phyloP scores from a whole-genome alignment of 179 eudicot species.

The Actinidia chinensis region DNA sequence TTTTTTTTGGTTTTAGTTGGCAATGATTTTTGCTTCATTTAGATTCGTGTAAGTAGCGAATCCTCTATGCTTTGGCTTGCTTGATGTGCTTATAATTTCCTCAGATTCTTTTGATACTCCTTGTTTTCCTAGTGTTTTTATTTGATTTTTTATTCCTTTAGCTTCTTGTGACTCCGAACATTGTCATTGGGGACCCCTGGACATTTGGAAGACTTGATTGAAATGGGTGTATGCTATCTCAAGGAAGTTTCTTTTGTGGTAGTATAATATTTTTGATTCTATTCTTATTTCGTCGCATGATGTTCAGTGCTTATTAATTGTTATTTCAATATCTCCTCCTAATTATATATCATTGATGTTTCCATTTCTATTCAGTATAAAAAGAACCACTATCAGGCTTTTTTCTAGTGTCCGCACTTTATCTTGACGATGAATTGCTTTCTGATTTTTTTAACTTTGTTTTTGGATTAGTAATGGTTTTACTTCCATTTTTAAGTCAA shows the following conservation, averaged over 20 bases:
- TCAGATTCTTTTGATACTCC: not conserved
- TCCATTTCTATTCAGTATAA: too few relatives aligned
- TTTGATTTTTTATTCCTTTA: slow-evolving; percentile 4
- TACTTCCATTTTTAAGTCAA: too few relatives aligned
- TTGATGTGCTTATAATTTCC: slow-evolving; percentile 9
- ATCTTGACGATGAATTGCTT: too few relatives aligned
- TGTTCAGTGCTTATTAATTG: not conserved
- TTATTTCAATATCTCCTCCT: too few relatives aligned
- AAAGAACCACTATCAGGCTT: too few relatives aligned
- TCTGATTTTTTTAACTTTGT: too few relatives aligned
- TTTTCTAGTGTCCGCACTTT: too few relatives aligned
- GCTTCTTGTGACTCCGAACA: slow-evolving; percentile 57
- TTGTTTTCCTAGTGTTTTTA: not conserved
- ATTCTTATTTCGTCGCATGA: not conserved
- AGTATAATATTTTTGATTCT: slow-evolving; percentile 18
- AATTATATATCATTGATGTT: too few relatives aligned
- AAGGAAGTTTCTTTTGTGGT: slow-evolving; percentile 92
- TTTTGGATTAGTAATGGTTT: too few relatives aligned
- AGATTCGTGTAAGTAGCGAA: not conserved
- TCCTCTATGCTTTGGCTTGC: not conserved
- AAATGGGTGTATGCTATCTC: slow-evolving; percentile 72
- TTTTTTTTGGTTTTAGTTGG: not conserved
- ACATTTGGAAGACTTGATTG: slow-evolving; percentile 89
- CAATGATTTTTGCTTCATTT: slow-evolving; percentile 14
- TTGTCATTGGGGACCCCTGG: slow-evolving; percentile 98